These are phyloP conservation scores for Coemansia sp. DNA, from an alignment of 192 early-diverging fungal genomes.

Conservation along the genomic window DNA sequence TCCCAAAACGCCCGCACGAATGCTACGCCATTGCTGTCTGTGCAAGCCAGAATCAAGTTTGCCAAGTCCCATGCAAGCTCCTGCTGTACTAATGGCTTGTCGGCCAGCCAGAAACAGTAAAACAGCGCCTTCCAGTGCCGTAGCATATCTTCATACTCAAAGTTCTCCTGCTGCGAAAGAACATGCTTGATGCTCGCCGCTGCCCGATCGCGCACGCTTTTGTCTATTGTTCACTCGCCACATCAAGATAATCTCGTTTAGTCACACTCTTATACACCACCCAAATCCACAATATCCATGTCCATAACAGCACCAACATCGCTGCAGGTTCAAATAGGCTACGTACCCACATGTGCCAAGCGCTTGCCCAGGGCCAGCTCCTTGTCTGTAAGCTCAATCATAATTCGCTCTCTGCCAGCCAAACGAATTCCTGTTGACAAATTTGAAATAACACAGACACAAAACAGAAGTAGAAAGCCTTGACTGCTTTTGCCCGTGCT, in stretches of 20 bases:
- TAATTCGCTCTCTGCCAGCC: constrained; percentile 7
- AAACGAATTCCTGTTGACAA: background rate
- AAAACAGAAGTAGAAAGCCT: background rate
- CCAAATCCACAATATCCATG: background rate
- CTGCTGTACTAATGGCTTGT: constrained; percentile 91
- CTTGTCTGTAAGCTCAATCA: constrained; percentile 33
- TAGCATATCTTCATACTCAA: constrained; percentile 65
- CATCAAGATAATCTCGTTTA: background rate
- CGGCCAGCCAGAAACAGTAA: constrained; percentile 97
- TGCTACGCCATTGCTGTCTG: constrained; percentile 24
- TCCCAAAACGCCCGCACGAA: constrained; percentile 55
- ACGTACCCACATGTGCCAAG: constrained; percentile 45
- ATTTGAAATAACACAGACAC: background rate
- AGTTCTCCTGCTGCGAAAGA: constrained; percentile 29
- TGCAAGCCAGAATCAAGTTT: constrained; percentile 36
- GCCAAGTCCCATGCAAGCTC: constrained; percentile 81
- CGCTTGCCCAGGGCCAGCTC: constrained; percentile 47
- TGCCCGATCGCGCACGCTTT: constrained; percentile 46
- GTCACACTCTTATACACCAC: background rate
- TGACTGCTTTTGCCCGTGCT: background rate
- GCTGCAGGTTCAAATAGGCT: background rate
- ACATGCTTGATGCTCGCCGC: constrained; percentile 19
- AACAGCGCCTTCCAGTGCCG: constrained; percentile 94
- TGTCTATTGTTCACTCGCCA: constrained; percentile 25
- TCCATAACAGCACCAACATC: background rate